Evolutionary conservation across 306 rosid species (phyloP), one percentile per base, ranked within the genome.

Genomic region (Vicia sativa): DNA sequence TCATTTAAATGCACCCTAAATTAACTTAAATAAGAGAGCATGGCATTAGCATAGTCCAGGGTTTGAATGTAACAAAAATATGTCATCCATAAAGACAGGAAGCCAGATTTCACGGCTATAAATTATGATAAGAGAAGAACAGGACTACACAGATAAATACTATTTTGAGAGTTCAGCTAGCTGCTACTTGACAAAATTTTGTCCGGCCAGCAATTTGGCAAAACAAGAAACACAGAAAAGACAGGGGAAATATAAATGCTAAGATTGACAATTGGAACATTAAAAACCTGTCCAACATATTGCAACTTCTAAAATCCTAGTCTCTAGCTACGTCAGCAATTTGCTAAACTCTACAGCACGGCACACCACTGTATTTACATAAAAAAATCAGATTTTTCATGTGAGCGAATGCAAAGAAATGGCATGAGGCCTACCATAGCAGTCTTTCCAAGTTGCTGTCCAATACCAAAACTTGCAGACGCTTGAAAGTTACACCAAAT

Each of bases 21-120:
- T 23, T 62, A 62, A 62, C 13, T 62, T 61, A 39, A 61, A 60
- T 29, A 38, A 61, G 42, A 57, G 50, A 61, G 16, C 29, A 61
- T 19, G 46, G 11, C 25, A 68, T 29, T 52, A 62, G 56, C 57
- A 9, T 28, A 45, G 57, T 65, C 26, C 26, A 26, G 12, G 28
- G 37, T 68, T 45, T 73, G 59, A 75, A 46, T 60, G 53, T 62
- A 61, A 65, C 56, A 63, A 34, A 26, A 49, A 14, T 44, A 72
- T 50, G 57, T 23, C 74, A 59, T 77, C 70, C 56, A 63, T 34
- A 34, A 56, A 46, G 62, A 46, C 34, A 42, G 68, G 78, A 77
- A 68, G 57, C 65, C 49, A 55, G 65, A 65, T 65, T 41, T 9
- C 46, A 77, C 21, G 52, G 15, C 75, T 70, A 76, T 55, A 65